These are phyloP conservation scores for Diversispora eburnea DNA, from an alignment of 192 early-diverging fungal species.

Conservation along the genomic window DNA sequence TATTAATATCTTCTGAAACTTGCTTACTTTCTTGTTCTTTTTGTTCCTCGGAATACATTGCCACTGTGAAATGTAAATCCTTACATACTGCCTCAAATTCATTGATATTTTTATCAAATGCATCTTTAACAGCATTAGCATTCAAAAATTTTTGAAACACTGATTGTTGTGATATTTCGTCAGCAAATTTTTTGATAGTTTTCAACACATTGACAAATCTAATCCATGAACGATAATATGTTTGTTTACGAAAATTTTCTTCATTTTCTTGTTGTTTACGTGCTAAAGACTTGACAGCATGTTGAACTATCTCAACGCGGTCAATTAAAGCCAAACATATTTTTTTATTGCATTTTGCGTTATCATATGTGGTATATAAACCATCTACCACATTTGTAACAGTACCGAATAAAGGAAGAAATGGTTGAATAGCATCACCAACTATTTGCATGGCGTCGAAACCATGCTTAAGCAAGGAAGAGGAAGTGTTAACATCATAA, in stretches of 20 bases:
- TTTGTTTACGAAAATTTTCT: neutral
- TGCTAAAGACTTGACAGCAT: neutral
- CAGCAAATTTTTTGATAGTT: neutral
- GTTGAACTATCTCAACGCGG: neutral
- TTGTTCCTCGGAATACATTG: neutral
- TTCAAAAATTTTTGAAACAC: slow-evolving; percentile 8
- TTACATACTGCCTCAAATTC: neutral
- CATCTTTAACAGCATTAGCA: neutral
- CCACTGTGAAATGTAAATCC: neutral
- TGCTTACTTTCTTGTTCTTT: neutral
- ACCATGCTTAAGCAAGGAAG: too few species aligned
- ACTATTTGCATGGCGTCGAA: too few species aligned
- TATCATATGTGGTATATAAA: neutral
- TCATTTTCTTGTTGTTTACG: neutral
- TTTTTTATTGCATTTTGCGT: neutral
- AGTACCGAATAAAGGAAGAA: too few species aligned
- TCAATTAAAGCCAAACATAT: neutral
- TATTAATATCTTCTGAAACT: neutral
- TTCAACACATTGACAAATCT: neutral
- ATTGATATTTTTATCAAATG: neutral
- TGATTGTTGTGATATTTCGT: neutral
- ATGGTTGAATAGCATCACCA: too few species aligned
- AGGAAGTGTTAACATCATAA: too few species aligned
- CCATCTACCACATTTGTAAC: too few species aligned
- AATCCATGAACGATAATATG: neutral